Base-by-base conservation (phyloP, 169 alveolate species). In the Blepharisma undulans region DNA sequence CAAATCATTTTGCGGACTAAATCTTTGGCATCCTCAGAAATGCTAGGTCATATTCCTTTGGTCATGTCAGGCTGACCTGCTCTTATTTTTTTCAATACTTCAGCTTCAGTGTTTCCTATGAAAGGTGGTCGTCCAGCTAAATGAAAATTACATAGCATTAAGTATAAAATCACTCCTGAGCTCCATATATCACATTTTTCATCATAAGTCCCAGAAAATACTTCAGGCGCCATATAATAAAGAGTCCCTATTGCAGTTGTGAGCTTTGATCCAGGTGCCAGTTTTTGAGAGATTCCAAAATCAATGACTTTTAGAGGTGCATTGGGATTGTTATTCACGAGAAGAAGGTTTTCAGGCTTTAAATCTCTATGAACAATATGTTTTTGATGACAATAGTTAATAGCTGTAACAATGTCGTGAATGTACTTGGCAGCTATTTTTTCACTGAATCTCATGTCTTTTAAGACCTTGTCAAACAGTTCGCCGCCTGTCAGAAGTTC, bases 131-230 rank as follows among this genome's bases (percentile, higher is more conserved):
- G 96, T 10, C 98, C 99, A 90, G 98, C 93, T 48, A 18, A 1
- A 5, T 48, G 14, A 48, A 48, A 48, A 48, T 48, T 48, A 48
- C 66, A 48, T 33, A 98, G 95, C 79, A 97, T 89, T 29, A 98
- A 95, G 94, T 97, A 98, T 93, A 97, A 88, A 90, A 97, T 97
- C 2, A 97, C 97, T 29, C 98, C 98, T 61, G 95, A 92, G 27
- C 98, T 96, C 99, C 99, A 98, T 29, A 97, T 93, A 90, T 98
- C 99, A 91, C 99, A 98, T 89, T 95, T 93, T n/a, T 92, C 95
- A 76, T 94, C 92, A 88, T 93, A 93, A 30, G 88, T 82, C 27
- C 94, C 89, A 29, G 87, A 85, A 21, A 98, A 95, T 6, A 95
- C 98, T 94, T 98, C 98, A 4, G 99, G 99, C 3, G 98, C 96